Evolutionary conservation across 78 protist genomes (phyloP).

Genomic region (Capsaspora owczarzaki): DNA sequence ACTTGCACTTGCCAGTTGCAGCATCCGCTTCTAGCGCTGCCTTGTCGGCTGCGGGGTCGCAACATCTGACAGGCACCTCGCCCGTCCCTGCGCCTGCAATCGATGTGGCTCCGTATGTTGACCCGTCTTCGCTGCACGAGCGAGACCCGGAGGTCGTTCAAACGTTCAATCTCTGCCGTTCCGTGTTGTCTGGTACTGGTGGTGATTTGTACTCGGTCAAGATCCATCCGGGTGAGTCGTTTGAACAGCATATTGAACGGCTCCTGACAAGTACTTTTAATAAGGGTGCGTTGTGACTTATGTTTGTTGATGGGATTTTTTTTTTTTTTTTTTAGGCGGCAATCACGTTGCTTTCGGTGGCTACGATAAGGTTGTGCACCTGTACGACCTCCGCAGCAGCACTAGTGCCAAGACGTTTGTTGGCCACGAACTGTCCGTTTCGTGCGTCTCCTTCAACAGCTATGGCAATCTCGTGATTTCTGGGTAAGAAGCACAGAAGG

Average conservation of each 20-base stretch:
- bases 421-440: constrained; percentile 50
- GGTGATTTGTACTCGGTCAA: constrained; percentile 54
- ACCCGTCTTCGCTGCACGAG: not conserved
- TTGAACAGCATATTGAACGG: too few relatives aligned
- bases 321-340: too few relatives aligned
- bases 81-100: not conserved
- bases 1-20: too few relatives aligned
- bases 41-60: too few relatives aligned
- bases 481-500: not conserved
- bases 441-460: constrained; percentile 48
- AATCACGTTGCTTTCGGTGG: constrained; percentile 59
- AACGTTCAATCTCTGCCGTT: not conserved
- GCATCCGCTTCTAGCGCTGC: too few relatives aligned
- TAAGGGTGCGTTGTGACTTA: too few relatives aligned
- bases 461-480: constrained; percentile 64
- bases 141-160: not conserved
- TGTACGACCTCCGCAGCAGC: constrained; percentile 54
- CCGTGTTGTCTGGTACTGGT: constrained; percentile 35
- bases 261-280: too few relatives aligned
- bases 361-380: constrained; percentile 63
- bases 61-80: too few relatives aligned
- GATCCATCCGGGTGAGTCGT: constrained; percentile 66
- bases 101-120: not conserved
- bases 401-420: constrained; percentile 27
- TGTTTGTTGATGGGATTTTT: too few relatives aligned